Base-by-base conservation (phyloP, 2,329 filamentous ascomycete species). In the Claviceps lovelessii region DNA sequence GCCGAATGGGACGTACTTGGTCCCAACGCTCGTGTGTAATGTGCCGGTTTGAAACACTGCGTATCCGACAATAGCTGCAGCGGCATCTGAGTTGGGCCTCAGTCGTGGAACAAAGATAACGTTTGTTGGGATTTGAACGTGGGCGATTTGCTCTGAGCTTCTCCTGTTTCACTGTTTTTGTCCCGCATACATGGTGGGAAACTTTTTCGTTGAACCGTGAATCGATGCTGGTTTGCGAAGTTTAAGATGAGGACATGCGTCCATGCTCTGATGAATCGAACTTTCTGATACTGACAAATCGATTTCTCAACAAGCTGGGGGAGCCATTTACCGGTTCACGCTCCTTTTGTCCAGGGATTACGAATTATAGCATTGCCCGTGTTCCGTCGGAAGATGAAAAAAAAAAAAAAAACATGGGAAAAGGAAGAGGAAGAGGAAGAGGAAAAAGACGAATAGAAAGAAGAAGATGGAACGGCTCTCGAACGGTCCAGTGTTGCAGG, bases 401-500 rank as follows among this genome's bases (percentile, higher is more conserved):
- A 41, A 50, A 41, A n/a, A 50, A 41, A 50, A 41, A n/a, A 5
- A 41, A 23, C 31, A 33, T 9, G 31, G 37, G 19, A 48, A 19
- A 17, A 8, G 7, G n/a, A 10, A 42, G n/a, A n/a, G n/a, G n/a
- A n/a, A n/a, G n/a, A n/a, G n/a, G n/a, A 48, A 19, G 28, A 8
- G 7, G n/a, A 10, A 42, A 42, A 51, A 42, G 13, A 5, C 23
- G 23, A 28, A 28, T 5, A 44, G 13, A 29, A 41, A 39, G 37
- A 46, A 13, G 23, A 23, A 23, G 23, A 23, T 23, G 23, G 23
- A 23, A 23, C 23, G 23, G 39, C 23, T 37, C 42, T 55, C 42
- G 44, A 48, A 48, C 49, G 47, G 52, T 42, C 29, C 35, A 45
- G 23, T 28, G 35, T 48, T 55, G 54, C 54, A 55, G 49, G 54